phyloP scores from a whole-genome alignment of 169 alveolate species.

The Plasmodium knowlesi region DNA sequence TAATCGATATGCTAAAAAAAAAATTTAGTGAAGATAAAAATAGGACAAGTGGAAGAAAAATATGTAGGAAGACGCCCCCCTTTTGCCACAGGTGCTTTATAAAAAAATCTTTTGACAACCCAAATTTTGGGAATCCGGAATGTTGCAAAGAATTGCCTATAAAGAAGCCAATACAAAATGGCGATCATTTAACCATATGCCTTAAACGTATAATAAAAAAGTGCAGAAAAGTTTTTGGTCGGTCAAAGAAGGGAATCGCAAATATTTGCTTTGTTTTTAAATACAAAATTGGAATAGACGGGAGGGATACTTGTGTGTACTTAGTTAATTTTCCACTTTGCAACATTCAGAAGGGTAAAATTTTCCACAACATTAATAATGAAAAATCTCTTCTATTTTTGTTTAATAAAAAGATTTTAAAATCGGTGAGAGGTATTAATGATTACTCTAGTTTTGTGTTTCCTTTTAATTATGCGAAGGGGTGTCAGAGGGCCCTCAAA shows the following conservation, averaged over 20 bases:
- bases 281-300: constrained; percentile 12
- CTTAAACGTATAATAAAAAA: constrained; percentile 20
- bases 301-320: background rate
- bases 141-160: constrained; percentile 48
- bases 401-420: constrained; percentile 53
- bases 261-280: constrained; percentile 58
- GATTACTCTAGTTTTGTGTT: constrained; percentile 61
- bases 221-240: constrained; percentile 1
- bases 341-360: constrained; percentile 20
- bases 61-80: background rate
- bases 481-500: constrained; percentile 25
- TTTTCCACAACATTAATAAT: constrained; percentile 40
- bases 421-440: constrained; percentile 19
- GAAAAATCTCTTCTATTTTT: constrained; percentile 54
- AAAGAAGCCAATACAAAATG: constrained; percentile 21
- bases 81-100: constrained; percentile 61
- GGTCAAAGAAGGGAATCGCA: background rate
- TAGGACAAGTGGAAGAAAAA: background rate
- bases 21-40: background rate
- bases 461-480: constrained; percentile 47
- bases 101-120: constrained; percentile 26
- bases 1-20: constrained; percentile 36
- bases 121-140: constrained; percentile 1
- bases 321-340: constrained; percentile 64
- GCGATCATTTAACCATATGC: background rate